Evolutionary conservation across 208 protist species (phyloP).

Genomic region (Trypanosoma grayi): DNA sequence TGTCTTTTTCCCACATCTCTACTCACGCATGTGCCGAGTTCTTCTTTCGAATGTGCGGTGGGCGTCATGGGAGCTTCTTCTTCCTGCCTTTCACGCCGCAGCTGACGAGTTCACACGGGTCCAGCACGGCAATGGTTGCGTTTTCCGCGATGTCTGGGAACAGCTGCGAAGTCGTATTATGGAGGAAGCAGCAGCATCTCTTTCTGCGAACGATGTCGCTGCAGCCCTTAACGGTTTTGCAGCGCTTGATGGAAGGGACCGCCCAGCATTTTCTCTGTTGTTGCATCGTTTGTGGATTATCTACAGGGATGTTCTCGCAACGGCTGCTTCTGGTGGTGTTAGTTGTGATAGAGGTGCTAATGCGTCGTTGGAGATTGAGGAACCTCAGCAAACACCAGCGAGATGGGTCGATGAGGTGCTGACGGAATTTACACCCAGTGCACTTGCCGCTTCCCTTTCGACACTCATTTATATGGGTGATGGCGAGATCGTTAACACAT

Average conservation of each 20-base stretch:
- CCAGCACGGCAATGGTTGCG: conserved; percentile 35
- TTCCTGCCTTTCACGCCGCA: conserved; percentile 48
- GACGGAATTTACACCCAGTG: conserved; percentile 49
- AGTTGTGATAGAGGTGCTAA: background rate
- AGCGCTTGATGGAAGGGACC: conserved; percentile 61
- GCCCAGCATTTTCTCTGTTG: conserved; percentile 57
- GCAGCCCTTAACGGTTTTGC: conserved; percentile 69
- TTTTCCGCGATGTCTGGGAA: conserved; percentile 84
- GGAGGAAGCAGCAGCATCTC: conserved; percentile 22
- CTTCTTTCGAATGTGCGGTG: conserved; percentile 61
- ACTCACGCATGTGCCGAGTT: conserved; percentile 55
- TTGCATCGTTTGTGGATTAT: conserved; percentile 46
- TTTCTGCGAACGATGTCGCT: conserved; percentile 35
- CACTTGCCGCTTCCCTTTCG: conserved; percentile 42
- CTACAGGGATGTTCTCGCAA: conserved; percentile 21
- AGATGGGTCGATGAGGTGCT: conserved; percentile 31
- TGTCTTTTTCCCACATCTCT: conserved; percentile 63
- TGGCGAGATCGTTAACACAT: conserved; percentile 15
- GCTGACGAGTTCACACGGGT: conserved; percentile 74
- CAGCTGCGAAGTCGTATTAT: conserved; percentile 61
- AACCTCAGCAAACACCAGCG: background rate
- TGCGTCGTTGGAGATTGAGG: background rate
- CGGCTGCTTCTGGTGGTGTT: background rate
- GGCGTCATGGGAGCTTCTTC: conserved; percentile 38
- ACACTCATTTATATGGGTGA: conserved; percentile 31